Conservation (phyloP, 1,284 basidiomycete species). For the Ustilago curta region DNA sequence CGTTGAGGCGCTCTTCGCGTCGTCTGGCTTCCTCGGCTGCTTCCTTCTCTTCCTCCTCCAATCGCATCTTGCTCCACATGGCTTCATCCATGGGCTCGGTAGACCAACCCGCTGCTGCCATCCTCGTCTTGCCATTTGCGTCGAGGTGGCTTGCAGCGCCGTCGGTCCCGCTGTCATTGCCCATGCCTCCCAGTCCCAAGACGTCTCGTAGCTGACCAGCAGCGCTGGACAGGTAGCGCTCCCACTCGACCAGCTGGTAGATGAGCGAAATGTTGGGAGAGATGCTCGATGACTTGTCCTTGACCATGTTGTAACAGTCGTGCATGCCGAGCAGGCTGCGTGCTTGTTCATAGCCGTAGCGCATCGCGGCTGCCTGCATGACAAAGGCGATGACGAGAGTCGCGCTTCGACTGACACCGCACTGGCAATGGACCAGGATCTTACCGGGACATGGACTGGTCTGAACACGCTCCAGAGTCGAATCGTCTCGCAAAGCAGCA, state of each 20-base stretch:
- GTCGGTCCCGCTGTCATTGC: conserved; percentile 3
- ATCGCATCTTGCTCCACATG: conserved; percentile 63
- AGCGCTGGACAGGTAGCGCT: conserved; percentile 76
- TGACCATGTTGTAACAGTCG: conserved; percentile 86
- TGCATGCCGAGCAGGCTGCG: conserved; percentile 78
- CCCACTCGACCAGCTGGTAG: conserved; percentile 94
- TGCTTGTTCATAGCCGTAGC: conserved; percentile 70
- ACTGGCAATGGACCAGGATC: conserved; percentile 75
- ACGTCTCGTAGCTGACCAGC: conserved; percentile 48
- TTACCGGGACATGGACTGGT: conserved; percentile 30
- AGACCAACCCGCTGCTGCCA: conserved; percentile 49
- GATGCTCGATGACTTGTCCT: conserved; percentile 57
- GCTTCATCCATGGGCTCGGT: conserved; percentile 62
- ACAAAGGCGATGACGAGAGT: conserved; percentile 92
- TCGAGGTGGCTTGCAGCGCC: background rate
- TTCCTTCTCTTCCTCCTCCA: conserved; percentile 62
- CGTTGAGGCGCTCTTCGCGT: conserved; percentile 45
- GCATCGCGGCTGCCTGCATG: conserved; percentile 88
- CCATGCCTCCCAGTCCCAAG: conserved; percentile 12
- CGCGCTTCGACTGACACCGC: conserved; percentile 92
- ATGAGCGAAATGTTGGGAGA: conserved; percentile 90
- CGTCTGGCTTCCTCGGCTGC: conserved; percentile 48
- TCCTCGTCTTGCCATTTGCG: background rate
- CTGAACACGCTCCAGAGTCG: conserved; percentile 32
- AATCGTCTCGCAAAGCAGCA: conserved; percentile 72